Base-by-base conservation (phyloP, 345 rosid genomes). In the Clausena lansium region DNA sequence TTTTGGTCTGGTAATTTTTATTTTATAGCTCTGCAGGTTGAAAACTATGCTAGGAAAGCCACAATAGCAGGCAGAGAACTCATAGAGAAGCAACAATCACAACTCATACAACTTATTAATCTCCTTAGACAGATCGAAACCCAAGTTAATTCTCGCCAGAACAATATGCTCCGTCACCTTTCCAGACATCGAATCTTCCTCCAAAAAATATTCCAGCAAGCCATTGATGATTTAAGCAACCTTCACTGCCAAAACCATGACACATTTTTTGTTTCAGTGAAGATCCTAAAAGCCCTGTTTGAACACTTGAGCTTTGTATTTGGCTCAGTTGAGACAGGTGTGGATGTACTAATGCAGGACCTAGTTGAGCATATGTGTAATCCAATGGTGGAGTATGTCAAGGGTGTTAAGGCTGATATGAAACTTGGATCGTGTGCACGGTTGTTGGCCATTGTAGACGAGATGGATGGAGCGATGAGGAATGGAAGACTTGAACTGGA, bases 301-400 rank as follows among this genome's bases (percentile, higher is more conserved):
- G 73, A 81, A 54, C 81, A 84, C 81, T 83, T 88, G 67, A 67
- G 60, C 33, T 77, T 77, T 28, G 76, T 85, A 39, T 81, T 89
- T 67, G 71, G 81, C 41, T 89, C 89, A 15, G 89, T 89, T 32
- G 91, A 89, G 76, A 73, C 54, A 72, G 91, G 89, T 63, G 84
- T 87, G 78, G 78, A 81, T 70, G 82, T 83, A 19, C 84, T 89
- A 74, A 83, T 89, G 82, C 80, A 82, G 77, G 86, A 80, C 73
- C 79, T 91, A 73, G 81, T 83, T 25, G 77, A 70, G 75, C 77
- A 78, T 19, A 88, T 91, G 87, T 90, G 92, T 80, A 75, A 50
- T 73, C 94, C 94, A 36, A 87, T 90, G 89, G 80, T 86, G 76
- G 86, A 85, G 67, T 86, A 89, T 76, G 88, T 80, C 36, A 87